A percentile compares a stretch with the other conserved stretches of the same genome.
These are phyloP conservation scores for Astrothelium subdiscretum DNA, from an alignment of 495 filamentous ascomycete genomes.

Conservation along the genomic window DNA sequence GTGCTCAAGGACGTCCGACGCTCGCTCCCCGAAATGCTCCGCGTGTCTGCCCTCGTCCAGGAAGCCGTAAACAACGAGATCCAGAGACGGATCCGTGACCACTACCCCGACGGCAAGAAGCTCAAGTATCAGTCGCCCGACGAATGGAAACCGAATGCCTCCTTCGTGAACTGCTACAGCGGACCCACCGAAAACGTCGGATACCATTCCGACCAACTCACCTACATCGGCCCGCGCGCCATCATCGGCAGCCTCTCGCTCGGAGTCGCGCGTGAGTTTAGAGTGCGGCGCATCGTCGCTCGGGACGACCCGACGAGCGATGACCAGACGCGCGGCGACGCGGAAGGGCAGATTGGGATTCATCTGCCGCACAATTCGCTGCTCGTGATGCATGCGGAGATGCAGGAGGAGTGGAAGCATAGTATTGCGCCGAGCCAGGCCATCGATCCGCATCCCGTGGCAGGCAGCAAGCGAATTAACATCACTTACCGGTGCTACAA, in stretches of 20 bases:
- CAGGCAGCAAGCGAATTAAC: constrained; percentile 74
- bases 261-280: constrained; percentile 83
- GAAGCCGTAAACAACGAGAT: constrained; percentile 65
- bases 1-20: constrained; percentile 60
- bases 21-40: constrained; percentile 57
- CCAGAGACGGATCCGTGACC: constrained; percentile 46
- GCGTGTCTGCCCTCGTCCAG: constrained; percentile 54
- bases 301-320: constrained; percentile 31
- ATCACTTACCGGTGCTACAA: constrained; percentile 88
- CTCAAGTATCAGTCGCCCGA: constrained; percentile 62
- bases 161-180: constrained; percentile 87
- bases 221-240: constrained; percentile 79
- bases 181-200: constrained; percentile 72
- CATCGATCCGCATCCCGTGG: constrained; percentile 70
- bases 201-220: constrained; percentile 84
- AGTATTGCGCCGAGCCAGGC: constrained; percentile 58
- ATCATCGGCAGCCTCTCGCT: constrained; percentile 84
- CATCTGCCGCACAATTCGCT: constrained; percentile 90
- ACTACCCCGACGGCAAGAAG: constrained; percentile 55
- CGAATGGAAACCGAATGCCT: constrained; percentile 74
- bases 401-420: constrained; percentile 75
- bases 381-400: constrained; percentile 87
- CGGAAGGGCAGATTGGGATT: constrained; percentile 76
- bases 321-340: constrained; percentile 38
- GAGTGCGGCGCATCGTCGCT: constrained; percentile 62